phyloP scores from a whole-genome alignment of 192 early-diverging fungal species.

The Entophlyctis luteolus region DNA sequence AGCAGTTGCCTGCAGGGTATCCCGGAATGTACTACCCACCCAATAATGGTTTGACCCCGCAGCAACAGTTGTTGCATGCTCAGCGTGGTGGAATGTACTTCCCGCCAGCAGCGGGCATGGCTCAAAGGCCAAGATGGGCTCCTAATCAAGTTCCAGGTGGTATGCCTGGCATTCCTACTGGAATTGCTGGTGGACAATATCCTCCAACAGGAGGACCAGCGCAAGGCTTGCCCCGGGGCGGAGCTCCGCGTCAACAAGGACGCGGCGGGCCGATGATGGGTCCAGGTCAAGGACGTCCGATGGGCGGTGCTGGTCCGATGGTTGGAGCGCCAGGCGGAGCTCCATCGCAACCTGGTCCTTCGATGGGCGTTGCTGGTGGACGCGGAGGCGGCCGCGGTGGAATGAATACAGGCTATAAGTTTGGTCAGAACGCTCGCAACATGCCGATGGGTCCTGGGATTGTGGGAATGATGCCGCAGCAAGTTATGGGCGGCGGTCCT shows the following conservation, averaged over 20 bases:
- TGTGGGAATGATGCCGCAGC: constrained; percentile 33
- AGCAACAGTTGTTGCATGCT: constrained; percentile 26
- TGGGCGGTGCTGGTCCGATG: constrained; percentile 33
- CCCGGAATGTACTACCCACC: constrained; percentile 61
- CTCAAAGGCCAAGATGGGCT: constrained; percentile 25
- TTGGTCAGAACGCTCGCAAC: constrained; percentile 44
- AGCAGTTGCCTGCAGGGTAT: constrained; percentile 51
- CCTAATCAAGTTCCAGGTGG: constrained; percentile 31
- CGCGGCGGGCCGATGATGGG: constrained; percentile 18
- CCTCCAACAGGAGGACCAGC: background rate
- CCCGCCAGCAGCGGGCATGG: constrained; percentile 38
- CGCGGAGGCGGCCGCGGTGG: constrained; percentile 35
- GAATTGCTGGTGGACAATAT: constrained; percentile 23
- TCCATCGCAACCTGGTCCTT: background rate
- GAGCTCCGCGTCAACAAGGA: constrained; percentile 33
- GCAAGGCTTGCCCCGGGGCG: background rate
- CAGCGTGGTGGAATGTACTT: constrained; percentile 50
- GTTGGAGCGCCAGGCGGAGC: no score
- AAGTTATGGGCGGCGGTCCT: constrained; percentile 32
- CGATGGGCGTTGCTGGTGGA: background rate
- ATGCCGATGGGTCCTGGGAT: constrained; percentile 19
- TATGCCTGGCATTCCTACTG: constrained; percentile 8
- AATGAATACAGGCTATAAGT: constrained; percentile 40
- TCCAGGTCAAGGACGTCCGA: constrained; percentile 14
- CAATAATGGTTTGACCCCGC: constrained; percentile 30